Evolutionary conservation across 768 basidiomycete genomes (phyloP).

Genomic region (Amanita inopinata): DNA sequence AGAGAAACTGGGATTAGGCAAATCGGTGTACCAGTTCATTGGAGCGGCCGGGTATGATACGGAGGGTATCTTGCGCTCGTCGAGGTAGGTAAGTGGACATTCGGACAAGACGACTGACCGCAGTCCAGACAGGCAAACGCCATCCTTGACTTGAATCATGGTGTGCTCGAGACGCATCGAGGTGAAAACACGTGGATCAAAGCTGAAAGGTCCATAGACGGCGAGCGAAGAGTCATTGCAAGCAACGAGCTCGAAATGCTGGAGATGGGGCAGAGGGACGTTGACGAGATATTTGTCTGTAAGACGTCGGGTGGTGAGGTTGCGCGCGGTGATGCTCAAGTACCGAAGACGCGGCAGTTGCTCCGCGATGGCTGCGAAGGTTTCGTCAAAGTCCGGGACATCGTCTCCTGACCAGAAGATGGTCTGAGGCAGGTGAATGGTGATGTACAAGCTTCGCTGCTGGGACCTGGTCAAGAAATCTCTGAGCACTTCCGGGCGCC

Average conservation of each 20-base stretch:
- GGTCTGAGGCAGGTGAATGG: conserved; percentile 7
- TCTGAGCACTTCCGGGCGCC: conserved; percentile 5
- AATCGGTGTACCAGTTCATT: conserved; percentile 6
- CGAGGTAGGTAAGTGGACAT: conserved; percentile 2
- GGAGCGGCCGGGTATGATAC: background rate
- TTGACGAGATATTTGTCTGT: conserved; percentile 5
- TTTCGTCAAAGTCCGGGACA: conserved; percentile 8
- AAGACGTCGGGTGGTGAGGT: conserved; percentile 1
- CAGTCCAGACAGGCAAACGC: conserved; percentile 3
- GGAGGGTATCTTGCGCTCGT: conserved; percentile 7
- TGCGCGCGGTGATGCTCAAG: conserved; percentile 5
- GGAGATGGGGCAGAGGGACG: background rate
- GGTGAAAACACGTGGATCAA: conserved; percentile 5
- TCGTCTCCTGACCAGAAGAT: conserved; percentile 7
- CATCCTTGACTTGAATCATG: conserved; percentile 5
- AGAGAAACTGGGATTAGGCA: conserved; percentile 1
- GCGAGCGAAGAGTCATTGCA: background rate
- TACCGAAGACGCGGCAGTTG: background rate
- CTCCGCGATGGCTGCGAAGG: background rate
- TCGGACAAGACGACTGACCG: background rate
- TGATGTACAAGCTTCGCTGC: background rate
- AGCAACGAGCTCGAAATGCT: conserved; percentile 1
- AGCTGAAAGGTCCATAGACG: conserved; percentile 1
- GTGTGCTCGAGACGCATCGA: conserved; percentile 1
- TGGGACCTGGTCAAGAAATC: conserved; percentile 5